A percentile compares a stretch with the other conserved stretches of the same genome.
phyloP scores from a whole-genome alignment of 495 filamentous ascomycete species.

The Clavariopsis aquatica region DNA sequence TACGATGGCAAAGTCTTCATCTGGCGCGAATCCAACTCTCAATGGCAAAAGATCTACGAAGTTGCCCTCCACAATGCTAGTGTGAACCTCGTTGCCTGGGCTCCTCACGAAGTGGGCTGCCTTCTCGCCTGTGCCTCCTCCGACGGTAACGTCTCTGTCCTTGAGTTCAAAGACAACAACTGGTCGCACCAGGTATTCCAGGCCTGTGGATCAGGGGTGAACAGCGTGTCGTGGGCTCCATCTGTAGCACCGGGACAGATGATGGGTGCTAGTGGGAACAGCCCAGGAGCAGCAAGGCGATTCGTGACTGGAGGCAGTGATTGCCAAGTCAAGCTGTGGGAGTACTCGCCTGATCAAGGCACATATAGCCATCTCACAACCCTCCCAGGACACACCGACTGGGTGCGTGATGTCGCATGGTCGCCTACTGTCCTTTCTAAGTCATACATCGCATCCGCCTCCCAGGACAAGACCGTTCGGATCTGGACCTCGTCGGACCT shows the following conservation, averaged over 20 bases:
- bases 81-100: conserved; percentile 95
- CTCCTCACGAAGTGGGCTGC: conserved; percentile 93
- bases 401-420: conserved; percentile 98
- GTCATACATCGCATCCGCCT: conserved; percentile 90
- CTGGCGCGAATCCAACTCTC: conserved; percentile 79
- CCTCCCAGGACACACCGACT: conserved; percentile 82
- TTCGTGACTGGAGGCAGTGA: conserved; percentile 96
- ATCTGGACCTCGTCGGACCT: conserved; percentile 77
- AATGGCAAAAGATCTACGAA: conserved; percentile 75
- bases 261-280: conserved; percentile 66
- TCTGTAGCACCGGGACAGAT: conserved; percentile 75
- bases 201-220: conserved; percentile 89
- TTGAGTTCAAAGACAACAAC: conserved; percentile 93
- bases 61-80: conserved; percentile 88
- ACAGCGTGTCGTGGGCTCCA: conserved; percentile 94
- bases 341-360: conserved; percentile 53
- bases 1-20: conserved; percentile 98
- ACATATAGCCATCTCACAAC: conserved; percentile 56
- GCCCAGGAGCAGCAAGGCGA: conserved; percentile 62
- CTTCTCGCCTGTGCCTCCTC: conserved; percentile 91
- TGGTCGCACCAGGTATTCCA: conserved; percentile 84
- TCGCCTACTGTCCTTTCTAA: conserved; percentile 89
- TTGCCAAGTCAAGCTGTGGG: conserved; percentile 90
- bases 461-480: conserved; percentile 93
- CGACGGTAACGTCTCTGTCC: conserved; percentile 87